These are phyloP conservation scores for Cercospora sp. DNA, from an alignment of 2,329 filamentous ascomycete genomes.

Conservation along the genomic window DNA sequence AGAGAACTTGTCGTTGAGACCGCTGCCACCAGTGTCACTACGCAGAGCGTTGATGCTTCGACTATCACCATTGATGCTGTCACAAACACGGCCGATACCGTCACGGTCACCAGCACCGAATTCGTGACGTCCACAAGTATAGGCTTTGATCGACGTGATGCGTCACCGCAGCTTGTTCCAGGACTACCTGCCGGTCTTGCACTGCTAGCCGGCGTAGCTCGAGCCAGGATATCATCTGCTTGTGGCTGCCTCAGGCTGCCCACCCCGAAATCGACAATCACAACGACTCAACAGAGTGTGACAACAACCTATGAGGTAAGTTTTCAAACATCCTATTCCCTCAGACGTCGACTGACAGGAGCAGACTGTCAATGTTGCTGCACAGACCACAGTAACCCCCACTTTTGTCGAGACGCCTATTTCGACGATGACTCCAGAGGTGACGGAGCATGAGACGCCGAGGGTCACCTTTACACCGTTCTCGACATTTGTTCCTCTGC, in stretches of 20 bases:
- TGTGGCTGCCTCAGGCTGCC: not conserved
- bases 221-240: not conserved
- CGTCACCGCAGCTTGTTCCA: not conserved
- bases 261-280: not conserved
- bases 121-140: not conserved
- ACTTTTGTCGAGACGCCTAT: not conserved
- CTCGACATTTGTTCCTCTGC: not conserved
- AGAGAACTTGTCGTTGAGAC: not conserved
- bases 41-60: not conserved
- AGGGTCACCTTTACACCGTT: not conserved
- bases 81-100: not conserved
- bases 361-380: not conserved
- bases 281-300: not conserved
- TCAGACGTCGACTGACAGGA: not conserved
- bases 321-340: not conserved
- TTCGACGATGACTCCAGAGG: not conserved
- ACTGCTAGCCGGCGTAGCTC: not conserved
- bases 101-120: not conserved
- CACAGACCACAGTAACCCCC: not conserved
- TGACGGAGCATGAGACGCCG: not conserved
- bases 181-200: not conserved
- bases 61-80: not conserved
- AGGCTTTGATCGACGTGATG: not conserved
- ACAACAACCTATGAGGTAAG: not conserved
- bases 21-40: not conserved